Base-by-base conservation (phyloP, 2,329 filamentous ascomycete species). In the Hirsutella minnesotensis region DNA sequence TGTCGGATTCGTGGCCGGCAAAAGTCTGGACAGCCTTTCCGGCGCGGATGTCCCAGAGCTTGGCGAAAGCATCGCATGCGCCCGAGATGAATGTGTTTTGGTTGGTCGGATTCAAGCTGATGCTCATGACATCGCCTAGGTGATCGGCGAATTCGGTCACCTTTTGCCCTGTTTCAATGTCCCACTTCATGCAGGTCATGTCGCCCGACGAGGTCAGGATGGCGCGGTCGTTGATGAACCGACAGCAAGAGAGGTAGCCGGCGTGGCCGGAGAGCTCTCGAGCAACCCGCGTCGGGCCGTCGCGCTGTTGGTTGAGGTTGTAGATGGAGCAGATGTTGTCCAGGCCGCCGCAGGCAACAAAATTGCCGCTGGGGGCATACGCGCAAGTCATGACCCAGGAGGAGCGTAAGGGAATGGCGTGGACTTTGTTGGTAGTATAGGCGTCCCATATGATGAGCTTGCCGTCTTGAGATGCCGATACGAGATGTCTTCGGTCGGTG, bases 361-460 rank as follows among this genome's bases (percentile, higher is more conserved):
- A 98, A 71, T 98, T 98, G 44, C 92, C 92, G 60, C 88, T 95
- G 12, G 92, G 92, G 47, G 92, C 90, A 65, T 98, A 98, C 60
- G 92, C 92, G 76, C 92, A 98, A 52, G 92, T 98, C 92, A 98
- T 98, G 67, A 98, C 92, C 92, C 92, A 98, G 13, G 92, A 98
- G 13, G 92, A 96, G 51, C 92, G 82, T 46, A 98, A 75, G 29
- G 92, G 92, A 56, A 98, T 96, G 63, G 92, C 92, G 67, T 98
- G 92, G 48, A 98, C 92, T 67, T 98, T 98, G 75, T 98, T 96
- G 49, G 92, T 96, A 51, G 90, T 96, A 71, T 98, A 98, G 46
- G 92, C 92, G 65, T 98, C 92, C 92, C 92, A 98, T 62, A 98
- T 96, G 66, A 98, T 98, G 54, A 98, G 81, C 73, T 98, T 98